These are phyloP conservation scores for Pythium brassicae DNA, from an alignment of 352 stramenopile species.

Conservation along the genomic window DNA sequence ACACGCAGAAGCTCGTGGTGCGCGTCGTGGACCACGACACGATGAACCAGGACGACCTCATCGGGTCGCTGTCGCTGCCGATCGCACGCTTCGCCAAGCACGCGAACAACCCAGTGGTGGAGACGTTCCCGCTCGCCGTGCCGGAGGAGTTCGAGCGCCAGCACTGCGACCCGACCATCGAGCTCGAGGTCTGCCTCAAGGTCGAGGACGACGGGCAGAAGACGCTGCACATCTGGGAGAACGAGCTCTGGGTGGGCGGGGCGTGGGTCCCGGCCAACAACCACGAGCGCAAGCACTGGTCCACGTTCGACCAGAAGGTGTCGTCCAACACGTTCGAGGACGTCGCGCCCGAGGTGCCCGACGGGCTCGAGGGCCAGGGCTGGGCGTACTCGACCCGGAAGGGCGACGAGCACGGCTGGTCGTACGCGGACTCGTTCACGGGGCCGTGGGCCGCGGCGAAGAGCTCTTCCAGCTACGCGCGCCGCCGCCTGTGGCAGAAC, in stretches of 20 bases:
- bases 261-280: conserved; percentile 47
- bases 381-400: conserved; percentile 68
- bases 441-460: conserved; percentile 40
- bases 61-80: conserved; percentile 45
- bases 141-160: conserved; percentile 33
- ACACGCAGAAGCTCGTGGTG: conserved; percentile 42
- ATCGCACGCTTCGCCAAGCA: conserved; percentile 44
- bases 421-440: conserved; percentile 63
- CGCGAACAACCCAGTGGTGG: conserved; percentile 42
- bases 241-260: conserved; percentile 45
- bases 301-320: conserved; percentile 45
- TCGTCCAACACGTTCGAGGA: conserved; percentile 67
- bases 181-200: conserved; percentile 40
- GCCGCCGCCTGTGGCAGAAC: conserved; percentile 70
- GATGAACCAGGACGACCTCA: conserved; percentile 59
- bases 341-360: conserved; percentile 48
- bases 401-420: conserved; percentile 63
- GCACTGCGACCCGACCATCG: conserved; percentile 26
- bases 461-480: conserved; percentile 31
- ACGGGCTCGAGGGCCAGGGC: conserved; percentile 42
- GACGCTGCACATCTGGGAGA: conserved; percentile 64
- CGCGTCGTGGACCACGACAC: conserved; percentile 65
- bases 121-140: conserved; percentile 45
- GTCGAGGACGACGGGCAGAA: conserved; percentile 51
- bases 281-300: conserved; percentile 50